Evolutionary conservation across 2,329 filamentous ascomycete species (phyloP), one percentile per base, ranked within the genome.

Genomic region (Cladophialophora bantiana): DNA sequence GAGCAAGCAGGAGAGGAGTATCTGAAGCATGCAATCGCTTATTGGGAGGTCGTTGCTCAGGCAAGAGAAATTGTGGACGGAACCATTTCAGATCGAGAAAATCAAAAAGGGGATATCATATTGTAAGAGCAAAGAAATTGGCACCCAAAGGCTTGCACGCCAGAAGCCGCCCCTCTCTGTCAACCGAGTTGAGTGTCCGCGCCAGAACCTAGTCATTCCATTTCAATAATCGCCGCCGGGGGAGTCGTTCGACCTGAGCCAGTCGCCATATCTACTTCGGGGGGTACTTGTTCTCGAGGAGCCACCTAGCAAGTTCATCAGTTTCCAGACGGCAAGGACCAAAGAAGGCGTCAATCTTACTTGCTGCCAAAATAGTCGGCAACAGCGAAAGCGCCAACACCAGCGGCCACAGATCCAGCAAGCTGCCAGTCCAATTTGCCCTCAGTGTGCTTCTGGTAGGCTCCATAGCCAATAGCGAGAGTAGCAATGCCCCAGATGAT

Each of bases 211-310:
- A 66, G 60, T 67, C 67, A 63, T 54, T 62, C 45, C 48, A 9
- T 50, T 50, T 12, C 42, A 50, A 54, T 34, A 59, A 18, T 38
- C 35, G 32, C 34, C 59, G 53, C 56, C 13, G 18, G 13, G 50
- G 64, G 20, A 34, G 18, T 50, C 34, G 45, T 45, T 50, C 59
- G 34, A 40, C 56, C 36, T 36, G 15, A 31, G 60, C 26, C 18
- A 31, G 18, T 15, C 31, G 59, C 42, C 26, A 35, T 48, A n/a
- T 70, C 72, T 79, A 82, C 76, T 83, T 82, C 63, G 78, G 77
- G 58, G 82, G 82, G 71, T 80, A 84, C 73, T 83, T 83, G 77
- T 83, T 83, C 73, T 82, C 79, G 69, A 83, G 75, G 63, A 84
- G 77, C 79, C 82, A 84, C 71, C 82, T 84, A 68, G 10, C 59